Conservation (phyloP, 2,329 filamentous ascomycete species). For the Penicillium sp. region DNA sequence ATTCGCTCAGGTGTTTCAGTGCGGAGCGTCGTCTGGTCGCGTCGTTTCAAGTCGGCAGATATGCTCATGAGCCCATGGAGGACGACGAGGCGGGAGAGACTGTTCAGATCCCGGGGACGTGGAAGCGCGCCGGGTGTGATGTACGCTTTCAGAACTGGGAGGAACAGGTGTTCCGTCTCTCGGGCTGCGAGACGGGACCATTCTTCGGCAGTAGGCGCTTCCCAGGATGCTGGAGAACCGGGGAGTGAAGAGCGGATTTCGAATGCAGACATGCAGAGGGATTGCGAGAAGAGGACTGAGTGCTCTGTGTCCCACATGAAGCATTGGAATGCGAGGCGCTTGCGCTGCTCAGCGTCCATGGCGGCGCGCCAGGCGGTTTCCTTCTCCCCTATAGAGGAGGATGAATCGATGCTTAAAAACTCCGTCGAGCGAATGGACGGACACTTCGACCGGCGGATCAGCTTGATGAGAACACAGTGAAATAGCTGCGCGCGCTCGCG, state of each 20-base stretch:
- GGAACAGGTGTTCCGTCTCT: conserved; percentile 49
- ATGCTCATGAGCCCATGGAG: conserved; percentile 68
- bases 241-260: conserved; percentile 64
- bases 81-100: conserved; percentile 58
- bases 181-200: conserved; percentile 53
- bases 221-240: conserved; percentile 61
- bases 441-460: conserved; percentile 59
- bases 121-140: conserved; percentile 51
- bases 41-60: conserved; percentile 64
- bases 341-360: conserved; percentile 62
- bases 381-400: conserved; percentile 43
- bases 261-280: conserved; percentile 69
- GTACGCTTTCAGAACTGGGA: conserved; percentile 62
- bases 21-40: conserved; percentile 66
- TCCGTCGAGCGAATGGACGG: conserved; percentile 49
- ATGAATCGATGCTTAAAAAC: no score
- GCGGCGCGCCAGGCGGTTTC: conserved; percentile 59
- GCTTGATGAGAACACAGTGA: conserved; percentile 60
- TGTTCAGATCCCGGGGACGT: conserved; percentile 52
- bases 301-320: conserved; percentile 72
- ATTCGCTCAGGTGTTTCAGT: conserved; percentile 42
- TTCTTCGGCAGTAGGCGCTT: conserved; percentile 58
- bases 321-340: conserved; percentile 64
- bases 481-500: conserved; percentile 68
- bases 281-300: conserved; percentile 68